Base-by-base conservation (phyloP, 1,284 basidiomycete species). In the Cerioporus squamosus region DNA sequence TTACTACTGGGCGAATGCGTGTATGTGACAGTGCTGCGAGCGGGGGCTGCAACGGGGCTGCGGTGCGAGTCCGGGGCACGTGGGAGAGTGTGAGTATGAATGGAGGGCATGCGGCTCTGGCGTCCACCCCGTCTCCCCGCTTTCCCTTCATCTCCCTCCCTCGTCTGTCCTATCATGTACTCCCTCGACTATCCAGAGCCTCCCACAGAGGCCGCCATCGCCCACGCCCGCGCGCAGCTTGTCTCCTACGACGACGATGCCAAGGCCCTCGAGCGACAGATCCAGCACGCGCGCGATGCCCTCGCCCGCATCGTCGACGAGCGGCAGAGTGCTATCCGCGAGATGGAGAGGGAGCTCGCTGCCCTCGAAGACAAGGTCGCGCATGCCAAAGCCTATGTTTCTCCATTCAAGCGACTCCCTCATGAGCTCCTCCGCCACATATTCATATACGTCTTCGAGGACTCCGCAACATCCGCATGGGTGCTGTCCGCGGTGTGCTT, bases 391-490 rank as follows among this genome's bases (percentile, higher is more conserved):
- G 86, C 86, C 2, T 90, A 89, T 66, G 76, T 90, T 52, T 82
- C 88, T 5, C 88, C 88, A 43, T 85, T 91, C 60, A 78, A 85
- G 36, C 75, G 86, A 43, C 75, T 91, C 18, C 89, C 89, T 3
- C 74, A 80, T 36, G 89, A 91, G 63, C 72, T 91, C 18, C 76
- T 90, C 44, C 79, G 84, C 50, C 80, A 85, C 60, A 83, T 91
- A 63, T 91, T 90, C 67, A 68, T 83, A 55, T 80, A 81, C 72
- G 81, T 80, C 64, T 90, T 90, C 62, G 84, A 88, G 57, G 81
- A 85, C 53, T 78, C 86, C 67, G 81, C 86, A 8, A 86, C 84
- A 68, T 84, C 80, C 68, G 86, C 86, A 14, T 91, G 88, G 90
- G 80, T 85, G 24, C 78, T 90, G 44, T 78, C 86, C 2, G 79